These are phyloP conservation scores for Sporodiniella umbellata DNA, from an alignment of 371 early-diverging fungal genomes.

Conservation along the genomic window DNA sequence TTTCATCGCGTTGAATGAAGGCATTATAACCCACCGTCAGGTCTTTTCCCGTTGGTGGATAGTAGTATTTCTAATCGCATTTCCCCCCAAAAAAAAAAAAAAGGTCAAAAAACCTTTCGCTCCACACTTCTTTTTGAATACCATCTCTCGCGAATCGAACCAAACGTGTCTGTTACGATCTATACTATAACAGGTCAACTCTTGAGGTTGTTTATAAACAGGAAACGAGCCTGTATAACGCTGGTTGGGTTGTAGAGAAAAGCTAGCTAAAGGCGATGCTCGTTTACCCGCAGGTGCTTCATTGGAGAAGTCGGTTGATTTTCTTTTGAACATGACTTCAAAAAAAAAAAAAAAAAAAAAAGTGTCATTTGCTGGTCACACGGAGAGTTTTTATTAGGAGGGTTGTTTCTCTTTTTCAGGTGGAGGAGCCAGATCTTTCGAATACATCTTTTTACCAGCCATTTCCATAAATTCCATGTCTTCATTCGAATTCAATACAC, in stretches of 20 bases:
- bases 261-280: not conserved
- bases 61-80: slow-evolving; percentile 65
- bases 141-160: slow-evolving; percentile 70
- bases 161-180: slow-evolving; percentile 58
- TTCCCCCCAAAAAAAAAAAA: not conserved
- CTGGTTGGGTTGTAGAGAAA: slow-evolving; percentile 1
- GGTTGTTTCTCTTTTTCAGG: slow-evolving; percentile 10
- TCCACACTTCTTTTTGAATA: slow-evolving; percentile 15
- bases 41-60: slow-evolving; percentile 48
- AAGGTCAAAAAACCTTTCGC: not conserved
- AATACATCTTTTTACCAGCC: slow-evolving; percentile 80
- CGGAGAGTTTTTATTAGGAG: too few relatives aligned
- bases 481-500: slow-evolving; percentile 67
- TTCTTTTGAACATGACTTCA: slow-evolving; percentile 7
- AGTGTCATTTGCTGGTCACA: too few relatives aligned
- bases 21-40: slow-evolving; percentile 57
- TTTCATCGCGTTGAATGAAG: slow-evolving; percentile 61
- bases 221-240: slow-evolving; percentile 53
- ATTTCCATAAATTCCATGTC: slow-evolving; percentile 85
- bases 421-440: slow-evolving; percentile 61
- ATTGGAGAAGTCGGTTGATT: too few relatives aligned
- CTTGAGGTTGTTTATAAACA: slow-evolving; percentile 68
- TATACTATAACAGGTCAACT: slow-evolving; percentile 76
- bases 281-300: too few relatives aligned
- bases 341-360: too few relatives aligned